These are phyloP conservation scores for Mallotus japonicus DNA, from an alignment of 441 rosid species.

Conservation along the genomic window DNA sequence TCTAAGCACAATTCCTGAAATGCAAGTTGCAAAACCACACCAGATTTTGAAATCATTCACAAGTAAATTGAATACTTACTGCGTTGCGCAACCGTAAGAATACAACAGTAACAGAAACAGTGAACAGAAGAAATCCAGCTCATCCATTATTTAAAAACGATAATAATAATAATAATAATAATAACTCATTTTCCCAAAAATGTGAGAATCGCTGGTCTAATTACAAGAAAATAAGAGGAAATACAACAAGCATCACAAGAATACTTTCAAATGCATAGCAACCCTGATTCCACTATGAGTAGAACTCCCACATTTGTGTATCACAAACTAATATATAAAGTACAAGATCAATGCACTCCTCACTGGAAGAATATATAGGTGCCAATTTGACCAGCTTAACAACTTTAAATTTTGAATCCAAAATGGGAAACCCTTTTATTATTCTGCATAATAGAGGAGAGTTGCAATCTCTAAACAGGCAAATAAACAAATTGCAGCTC, in stretches of 20 bases:
- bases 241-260: conserved; percentile 16
- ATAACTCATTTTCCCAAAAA: background rate
- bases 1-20: too few species aligned
- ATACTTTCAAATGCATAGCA: background rate
- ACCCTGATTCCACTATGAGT: conserved; percentile 14
- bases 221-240: conserved; percentile 7
- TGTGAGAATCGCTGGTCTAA: background rate
- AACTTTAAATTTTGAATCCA: conserved; percentile 8
- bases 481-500: conserved; percentile 17
- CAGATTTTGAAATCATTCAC: too few species aligned
- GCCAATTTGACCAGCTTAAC: conserved; percentile 4
- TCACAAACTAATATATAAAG: conserved; percentile 25
- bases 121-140: background rate
- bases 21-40: too few species aligned
- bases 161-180: background rate
- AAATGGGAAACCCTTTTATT: conserved; percentile 27
- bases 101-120: too few species aligned
- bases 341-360: conserved; percentile 22
- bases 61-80: too few species aligned
- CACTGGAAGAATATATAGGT: conserved; percentile 15
- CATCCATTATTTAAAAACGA: background rate
- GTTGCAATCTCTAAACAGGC: conserved; percentile 6
- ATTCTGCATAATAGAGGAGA: conserved; percentile 14
- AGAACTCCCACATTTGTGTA: background rate
- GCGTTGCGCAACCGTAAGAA: too few species aligned